These are phyloP conservation scores for Coemansia javaensis DNA, from an alignment of 192 early-diverging fungal species.

Conservation along the genomic window DNA sequence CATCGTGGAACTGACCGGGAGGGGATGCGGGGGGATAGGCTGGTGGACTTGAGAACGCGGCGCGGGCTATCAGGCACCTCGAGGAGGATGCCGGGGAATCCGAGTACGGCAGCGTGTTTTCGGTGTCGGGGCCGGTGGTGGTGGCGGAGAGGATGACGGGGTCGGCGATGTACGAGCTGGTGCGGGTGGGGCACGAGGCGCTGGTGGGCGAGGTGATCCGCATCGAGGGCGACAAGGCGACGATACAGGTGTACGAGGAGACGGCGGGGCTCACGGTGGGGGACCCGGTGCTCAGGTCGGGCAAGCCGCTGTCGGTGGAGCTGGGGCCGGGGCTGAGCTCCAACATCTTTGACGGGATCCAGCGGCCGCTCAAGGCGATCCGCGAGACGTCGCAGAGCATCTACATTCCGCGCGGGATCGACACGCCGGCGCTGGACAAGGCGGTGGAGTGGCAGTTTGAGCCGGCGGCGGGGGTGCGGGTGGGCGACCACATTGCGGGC, in stretches of 20 bases:
- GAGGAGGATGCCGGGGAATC: constrained; percentile 82
- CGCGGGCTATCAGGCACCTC: constrained; percentile 76
- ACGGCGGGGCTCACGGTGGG: constrained; percentile 98
- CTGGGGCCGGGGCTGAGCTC: constrained; percentile 87
- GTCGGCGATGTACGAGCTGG: constrained; percentile 97
- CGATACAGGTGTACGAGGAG: constrained; percentile 99
- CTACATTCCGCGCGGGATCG: constrained; percentile 98
- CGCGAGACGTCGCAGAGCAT: constrained; percentile 91
- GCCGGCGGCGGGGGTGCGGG: constrained; percentile 84
- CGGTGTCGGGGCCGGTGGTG: constrained; percentile 99
- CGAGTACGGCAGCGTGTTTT: constrained; percentile 88
- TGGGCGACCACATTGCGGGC: constrained; percentile 95
- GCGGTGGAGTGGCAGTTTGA: constrained; percentile 90
- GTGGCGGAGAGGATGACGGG: constrained; percentile 98
- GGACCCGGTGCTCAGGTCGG: constrained; percentile 96
- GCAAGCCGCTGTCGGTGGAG: constrained; percentile 97
- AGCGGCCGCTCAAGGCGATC: constrained; percentile 95
- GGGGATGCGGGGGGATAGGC: constrained; percentile 50
- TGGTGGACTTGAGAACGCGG: constrained; percentile 86
- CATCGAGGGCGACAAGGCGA: constrained; percentile 99
- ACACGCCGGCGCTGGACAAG: constrained; percentile 95
- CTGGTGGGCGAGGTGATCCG: constrained; percentile 99
- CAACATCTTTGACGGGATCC: constrained; percentile 99
- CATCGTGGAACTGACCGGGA: too few species aligned
- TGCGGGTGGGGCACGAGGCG: constrained; percentile 96